Evolutionary conservation across 148 eudicot species (phyloP).

Genomic region (Rhododendron kiyosumense): DNA sequence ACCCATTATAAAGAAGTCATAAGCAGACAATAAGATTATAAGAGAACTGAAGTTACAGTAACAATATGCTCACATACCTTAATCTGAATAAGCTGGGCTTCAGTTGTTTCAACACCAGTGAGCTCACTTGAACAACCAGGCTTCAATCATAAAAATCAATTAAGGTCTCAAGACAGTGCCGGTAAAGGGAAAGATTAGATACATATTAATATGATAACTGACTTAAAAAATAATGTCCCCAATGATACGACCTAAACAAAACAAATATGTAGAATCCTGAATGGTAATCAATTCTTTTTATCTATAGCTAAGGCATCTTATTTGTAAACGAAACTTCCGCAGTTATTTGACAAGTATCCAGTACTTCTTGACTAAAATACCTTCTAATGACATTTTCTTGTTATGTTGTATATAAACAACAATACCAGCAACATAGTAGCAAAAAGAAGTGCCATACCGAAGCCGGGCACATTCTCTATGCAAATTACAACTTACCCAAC

Average conservation of each 20-base stretch:
- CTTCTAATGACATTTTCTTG: neutral
- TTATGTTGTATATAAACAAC: neutral
- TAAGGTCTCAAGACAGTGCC: neutral
- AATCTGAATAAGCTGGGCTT: slow-evolving; percentile 75
- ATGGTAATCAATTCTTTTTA: neutral
- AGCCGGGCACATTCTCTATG: neutral
- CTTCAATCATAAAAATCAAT: slow-evolving; percentile 35
- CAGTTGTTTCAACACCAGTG: slow-evolving; percentile 51
- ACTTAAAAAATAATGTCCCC: neutral
- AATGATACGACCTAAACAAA: neutral
- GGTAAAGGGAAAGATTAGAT: neutral
- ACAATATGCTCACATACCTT: slow-evolving; percentile 40
- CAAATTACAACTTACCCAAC: neutral
- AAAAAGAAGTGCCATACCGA: neutral
- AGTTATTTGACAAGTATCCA: neutral
- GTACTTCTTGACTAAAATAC: too few relatives aligned
- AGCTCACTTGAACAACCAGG: slow-evolving; percentile 97
- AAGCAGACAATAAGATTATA: neutral
- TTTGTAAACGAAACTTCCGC: neutral
- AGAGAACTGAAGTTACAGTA: neutral
- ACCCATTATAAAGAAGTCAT: neutral
- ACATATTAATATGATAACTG: neutral
- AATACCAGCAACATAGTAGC: neutral
- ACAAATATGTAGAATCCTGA: neutral
- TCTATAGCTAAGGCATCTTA: neutral